Conservation (phyloP, 1,139 yeast genomes). For the Candida glucosophila region DNA sequence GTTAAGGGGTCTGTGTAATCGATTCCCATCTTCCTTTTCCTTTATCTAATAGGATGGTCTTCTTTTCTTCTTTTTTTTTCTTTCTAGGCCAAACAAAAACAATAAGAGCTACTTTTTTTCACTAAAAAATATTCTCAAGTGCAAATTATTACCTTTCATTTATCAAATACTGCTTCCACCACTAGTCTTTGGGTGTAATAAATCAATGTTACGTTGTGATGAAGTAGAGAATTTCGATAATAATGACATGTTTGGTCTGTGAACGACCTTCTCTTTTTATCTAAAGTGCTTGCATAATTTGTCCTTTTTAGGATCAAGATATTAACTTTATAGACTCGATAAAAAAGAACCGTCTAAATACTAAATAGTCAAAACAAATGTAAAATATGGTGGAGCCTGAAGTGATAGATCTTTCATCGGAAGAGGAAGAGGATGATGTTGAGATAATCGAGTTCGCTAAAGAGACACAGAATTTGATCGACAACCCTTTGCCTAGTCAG, state of each 20-base stretch:
- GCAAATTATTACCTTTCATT: too few relatives aligned
- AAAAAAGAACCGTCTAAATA: too few relatives aligned
- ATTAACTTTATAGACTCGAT: too few relatives aligned
- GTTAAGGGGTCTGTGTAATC: constrained; percentile 29
- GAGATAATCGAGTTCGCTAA: constrained; percentile 30
- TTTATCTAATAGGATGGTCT: not conserved
- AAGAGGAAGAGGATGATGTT: constrained; percentile 26
- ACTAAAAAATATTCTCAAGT: too few relatives aligned
- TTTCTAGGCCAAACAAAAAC: not conserved
- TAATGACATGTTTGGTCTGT: too few relatives aligned
- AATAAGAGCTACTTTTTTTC: not conserved
- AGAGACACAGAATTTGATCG: constrained; percentile 27
- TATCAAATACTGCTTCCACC: too few relatives aligned
- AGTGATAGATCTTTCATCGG: constrained; percentile 15
- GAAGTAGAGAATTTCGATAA: not conserved
- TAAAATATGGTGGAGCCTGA: not conserved
- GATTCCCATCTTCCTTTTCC: too few relatives aligned
- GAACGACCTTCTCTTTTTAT: too few relatives aligned
- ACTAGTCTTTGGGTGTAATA: too few relatives aligned
- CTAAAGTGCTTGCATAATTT: too few relatives aligned
- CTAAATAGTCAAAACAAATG: too few relatives aligned
- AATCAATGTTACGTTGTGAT: not conserved
- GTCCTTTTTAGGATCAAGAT: too few relatives aligned
- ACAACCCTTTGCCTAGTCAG: constrained; percentile 17
- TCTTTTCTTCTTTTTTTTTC: not conserved